Evolutionary conservation across 805 yeast genomes (phyloP).

Genomic region (Cyberlindnera mississippiensis): DNA sequence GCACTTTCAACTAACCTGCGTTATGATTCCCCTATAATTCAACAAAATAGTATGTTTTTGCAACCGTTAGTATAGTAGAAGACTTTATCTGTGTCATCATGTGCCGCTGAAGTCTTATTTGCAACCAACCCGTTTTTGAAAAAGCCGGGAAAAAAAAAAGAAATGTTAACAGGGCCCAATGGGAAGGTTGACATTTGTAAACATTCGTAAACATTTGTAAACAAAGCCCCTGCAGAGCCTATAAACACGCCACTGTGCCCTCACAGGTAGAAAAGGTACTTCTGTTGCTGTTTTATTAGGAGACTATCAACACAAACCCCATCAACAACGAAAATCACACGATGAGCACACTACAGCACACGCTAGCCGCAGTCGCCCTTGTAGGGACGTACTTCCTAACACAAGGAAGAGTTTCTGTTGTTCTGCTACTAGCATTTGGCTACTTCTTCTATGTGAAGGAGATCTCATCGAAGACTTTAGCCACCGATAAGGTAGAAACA

Average conservation of each 20-base stretch:
- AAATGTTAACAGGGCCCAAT: not conserved
- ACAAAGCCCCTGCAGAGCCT: not conserved
- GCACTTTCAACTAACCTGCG: too few species aligned
- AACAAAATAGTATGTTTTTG: too few species aligned
- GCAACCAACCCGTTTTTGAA: not conserved
- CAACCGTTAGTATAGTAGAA: too few species aligned
- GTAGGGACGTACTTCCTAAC: slow-evolving; percentile 21
- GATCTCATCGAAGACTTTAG: not conserved
- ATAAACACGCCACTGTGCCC: not conserved
- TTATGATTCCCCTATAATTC: too few species aligned
- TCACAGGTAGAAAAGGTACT: too few species aligned
- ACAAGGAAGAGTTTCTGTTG: slow-evolving; percentile 37
- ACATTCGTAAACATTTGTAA: not conserved
- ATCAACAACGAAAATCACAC: not conserved
- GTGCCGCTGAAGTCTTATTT: not conserved
- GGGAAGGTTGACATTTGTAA: not conserved
- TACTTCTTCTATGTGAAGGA: slow-evolving; percentile 25
- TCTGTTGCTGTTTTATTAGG: too few species aligned
- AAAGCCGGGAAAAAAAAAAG: not conserved
- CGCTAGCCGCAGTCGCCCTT: slow-evolving; percentile 3
- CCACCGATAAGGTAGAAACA: not conserved
- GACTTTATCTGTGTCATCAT: too few species aligned
- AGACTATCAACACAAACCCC: not conserved
- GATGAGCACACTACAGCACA: slow-evolving; percentile 3
- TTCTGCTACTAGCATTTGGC: slow-evolving; percentile 26